Conservation (phyloP, 176 grass and related monocot genomes). For the Rhynchospora breviuscula region DNA sequence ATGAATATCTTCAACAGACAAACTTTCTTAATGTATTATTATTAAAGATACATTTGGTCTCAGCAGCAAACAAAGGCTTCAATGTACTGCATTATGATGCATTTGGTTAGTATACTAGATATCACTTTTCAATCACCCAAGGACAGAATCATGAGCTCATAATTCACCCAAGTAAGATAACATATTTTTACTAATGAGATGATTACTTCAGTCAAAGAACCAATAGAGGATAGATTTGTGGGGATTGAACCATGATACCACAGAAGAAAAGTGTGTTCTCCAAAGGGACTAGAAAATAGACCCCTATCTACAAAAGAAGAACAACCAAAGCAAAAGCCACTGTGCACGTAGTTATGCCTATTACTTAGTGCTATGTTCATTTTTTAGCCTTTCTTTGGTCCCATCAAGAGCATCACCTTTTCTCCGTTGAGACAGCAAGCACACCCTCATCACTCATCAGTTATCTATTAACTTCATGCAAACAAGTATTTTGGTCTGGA, state of each 20-base stretch:
- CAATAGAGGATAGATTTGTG: neutral
- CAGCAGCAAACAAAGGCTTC: neutral
- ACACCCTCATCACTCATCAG: neutral
- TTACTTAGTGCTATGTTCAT: neutral
- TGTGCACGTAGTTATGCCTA: conserved; percentile 2
- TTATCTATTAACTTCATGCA: neutral
- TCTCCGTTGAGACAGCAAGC: neutral
- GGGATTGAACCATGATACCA: conserved; percentile 1
- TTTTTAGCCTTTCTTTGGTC: conserved; percentile 1
- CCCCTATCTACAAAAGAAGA: conserved; percentile 6
- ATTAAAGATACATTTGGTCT: neutral
- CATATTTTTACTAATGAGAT: neutral
- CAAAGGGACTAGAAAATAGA: neutral
- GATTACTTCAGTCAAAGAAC: neutral
- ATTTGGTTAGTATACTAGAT: neutral
- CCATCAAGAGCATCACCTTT: neutral
- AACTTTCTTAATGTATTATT: too few relatives aligned
- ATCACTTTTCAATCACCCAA: neutral
- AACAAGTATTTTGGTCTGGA: neutral
- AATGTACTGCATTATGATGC: neutral
- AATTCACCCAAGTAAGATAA: conserved; percentile 4
- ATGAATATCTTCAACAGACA: too few relatives aligned
- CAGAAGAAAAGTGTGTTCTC: conserved; percentile 14
- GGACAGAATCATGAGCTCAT: conserved; percentile 2
- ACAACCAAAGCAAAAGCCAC: neutral